Base-by-base conservation (phyloP, 768 basidiomycete species). In the Mrakia frigida region DNA sequence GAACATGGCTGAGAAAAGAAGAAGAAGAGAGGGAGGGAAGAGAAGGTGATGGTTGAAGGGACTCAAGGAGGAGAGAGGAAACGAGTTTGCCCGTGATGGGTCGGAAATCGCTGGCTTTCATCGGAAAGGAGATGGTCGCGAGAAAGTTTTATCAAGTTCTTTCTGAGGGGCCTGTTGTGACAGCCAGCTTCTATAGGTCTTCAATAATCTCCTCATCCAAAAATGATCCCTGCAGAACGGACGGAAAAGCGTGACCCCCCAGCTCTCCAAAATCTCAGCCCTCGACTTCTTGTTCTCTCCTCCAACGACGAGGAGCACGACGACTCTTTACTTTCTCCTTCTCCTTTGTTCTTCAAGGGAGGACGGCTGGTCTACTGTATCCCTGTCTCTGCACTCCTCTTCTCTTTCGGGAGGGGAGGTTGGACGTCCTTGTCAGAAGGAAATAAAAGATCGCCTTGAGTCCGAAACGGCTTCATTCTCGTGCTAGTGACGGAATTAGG, bases 401-500 rank as follows among this genome's bases (percentile, higher is more conserved):
- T 63, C 61, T 61, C 59, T 61, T 37, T 33, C 5, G 25, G 14
- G 33, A 37, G 61, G 33, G 31, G 31, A 31, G 33, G 61, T 63
- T 63, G 33, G 11, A 6, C 3, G 21, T 63, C 61, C 61, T 63
- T 31, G n/a, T 33, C 61, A 63, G 61, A 63, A 18, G 18, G 61
- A 63, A 28, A 28, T n/a, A n/a, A 25, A 28, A 63, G 61, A 33
- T 31, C 61, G 31, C 31, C 61, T 63, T 63, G 61, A 63, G 61
- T 63, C 61, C 61, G 61, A 31, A 31, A 33, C n/a, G 31, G 31
- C 61, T 37, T 33, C 61, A 7, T 3, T 63, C 61, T 35, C 61
- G 61, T 63, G 61, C 61, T 63, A 31, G 28, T 63, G 61, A 63
- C 61, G 61, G 61, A 63, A 63, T 63, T 33, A 63, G 61, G 31